These are phyloP conservation scores for Leucocoprinus birnbaumii DNA, from an alignment of 768 basidiomycete genomes.

Conservation along the genomic window DNA sequence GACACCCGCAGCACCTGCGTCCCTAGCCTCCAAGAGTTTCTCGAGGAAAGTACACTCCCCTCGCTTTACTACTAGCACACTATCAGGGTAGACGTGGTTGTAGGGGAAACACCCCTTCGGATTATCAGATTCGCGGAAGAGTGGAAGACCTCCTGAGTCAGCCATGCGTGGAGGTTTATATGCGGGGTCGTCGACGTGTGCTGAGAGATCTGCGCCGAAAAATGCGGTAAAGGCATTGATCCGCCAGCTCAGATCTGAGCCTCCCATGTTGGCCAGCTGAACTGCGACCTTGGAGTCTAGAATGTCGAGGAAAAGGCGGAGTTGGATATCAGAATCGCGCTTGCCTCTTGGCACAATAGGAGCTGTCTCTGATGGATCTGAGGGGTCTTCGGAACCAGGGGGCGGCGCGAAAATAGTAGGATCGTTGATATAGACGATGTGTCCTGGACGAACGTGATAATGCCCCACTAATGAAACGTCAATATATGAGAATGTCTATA, in stretches of 20 bases:
- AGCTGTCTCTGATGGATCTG: too few relatives aligned
- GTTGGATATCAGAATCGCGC: slow-evolving; percentile 43
- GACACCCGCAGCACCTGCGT: slow-evolving; percentile 74
- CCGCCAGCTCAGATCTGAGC: slow-evolving; percentile 40
- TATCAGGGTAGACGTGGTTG: slow-evolving; percentile 40
- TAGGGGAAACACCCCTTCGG: slow-evolving; percentile 59
- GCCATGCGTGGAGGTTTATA: slow-evolving; percentile 40
- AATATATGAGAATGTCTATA: slow-evolving; percentile 3
- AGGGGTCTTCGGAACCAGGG: too few relatives aligned
- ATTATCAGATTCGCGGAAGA: slow-evolving; percentile 53
- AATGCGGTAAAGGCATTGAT: slow-evolving; percentile 60
- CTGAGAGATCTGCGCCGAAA: slow-evolving; percentile 66
- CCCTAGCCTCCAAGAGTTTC: slow-evolving; percentile 69
- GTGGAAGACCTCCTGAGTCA: slow-evolving; percentile 47
- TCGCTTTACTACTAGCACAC: slow-evolving; percentile 61
- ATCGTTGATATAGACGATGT: slow-evolving; percentile 81
- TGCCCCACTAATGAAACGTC: slow-evolving; percentile 61
- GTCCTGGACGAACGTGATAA: slow-evolving; percentile 75
- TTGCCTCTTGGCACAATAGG: slow-evolving; percentile 23
- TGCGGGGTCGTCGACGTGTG: slow-evolving; percentile 16
- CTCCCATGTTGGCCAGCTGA: slow-evolving; percentile 34
- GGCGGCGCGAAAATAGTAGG: slow-evolving; percentile 35
- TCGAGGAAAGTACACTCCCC: slow-evolving; percentile 88
- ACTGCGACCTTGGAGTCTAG: slow-evolving; percentile 44
- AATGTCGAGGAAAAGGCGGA: slow-evolving; percentile 56